These are phyloP conservation scores for Penicillium sp. DNA, from an alignment of 2,329 filamentous ascomycete genomes.

Conservation along the genomic window DNA sequence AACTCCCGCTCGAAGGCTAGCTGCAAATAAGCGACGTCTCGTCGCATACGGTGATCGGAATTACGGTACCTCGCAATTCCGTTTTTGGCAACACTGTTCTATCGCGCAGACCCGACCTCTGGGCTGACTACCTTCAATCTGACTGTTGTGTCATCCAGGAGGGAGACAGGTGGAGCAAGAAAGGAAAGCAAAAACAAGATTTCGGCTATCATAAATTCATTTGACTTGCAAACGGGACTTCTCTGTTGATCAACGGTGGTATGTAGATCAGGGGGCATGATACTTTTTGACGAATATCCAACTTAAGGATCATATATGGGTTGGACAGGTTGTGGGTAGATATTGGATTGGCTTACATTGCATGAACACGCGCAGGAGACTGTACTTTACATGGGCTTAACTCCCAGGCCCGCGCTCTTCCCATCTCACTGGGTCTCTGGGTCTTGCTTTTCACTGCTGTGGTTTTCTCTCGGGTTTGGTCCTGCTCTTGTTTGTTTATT, in stretches of 20 bases:
- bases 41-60: slow-evolving; percentile 5
- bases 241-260: slow-evolving; percentile 13
- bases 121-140: not conserved
- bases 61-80: too few relatives aligned
- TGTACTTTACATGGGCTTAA: slow-evolving; percentile 26
- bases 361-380: slow-evolving; percentile 24
- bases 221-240: slow-evolving; percentile 15
- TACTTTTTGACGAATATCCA: slow-evolving; percentile 2
- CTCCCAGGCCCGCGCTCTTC: slow-evolving; percentile 9
- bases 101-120: not conserved
- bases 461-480: slow-evolving; percentile 13
- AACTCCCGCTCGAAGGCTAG: slow-evolving; percentile 78
- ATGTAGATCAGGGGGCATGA: slow-evolving; percentile 17
- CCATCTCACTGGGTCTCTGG: slow-evolving; percentile 3
- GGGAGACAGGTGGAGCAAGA: slow-evolving; percentile 10
- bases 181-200: slow-evolving; percentile 8
- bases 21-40: slow-evolving; percentile 45
- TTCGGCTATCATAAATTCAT: slow-evolving; percentile 18
- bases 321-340: slow-evolving; percentile 20
- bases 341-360: slow-evolving; percentile 26
- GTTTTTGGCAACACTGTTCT: too few relatives aligned
- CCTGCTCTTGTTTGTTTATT: slow-evolving; percentile 23
- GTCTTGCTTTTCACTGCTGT: slow-evolving; percentile 4
- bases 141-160: slow-evolving; percentile 4
- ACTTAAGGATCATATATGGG: too few relatives aligned